Conservation (phyloP, 306 rosid genomes). For the Quercus agrifolia region DNA sequence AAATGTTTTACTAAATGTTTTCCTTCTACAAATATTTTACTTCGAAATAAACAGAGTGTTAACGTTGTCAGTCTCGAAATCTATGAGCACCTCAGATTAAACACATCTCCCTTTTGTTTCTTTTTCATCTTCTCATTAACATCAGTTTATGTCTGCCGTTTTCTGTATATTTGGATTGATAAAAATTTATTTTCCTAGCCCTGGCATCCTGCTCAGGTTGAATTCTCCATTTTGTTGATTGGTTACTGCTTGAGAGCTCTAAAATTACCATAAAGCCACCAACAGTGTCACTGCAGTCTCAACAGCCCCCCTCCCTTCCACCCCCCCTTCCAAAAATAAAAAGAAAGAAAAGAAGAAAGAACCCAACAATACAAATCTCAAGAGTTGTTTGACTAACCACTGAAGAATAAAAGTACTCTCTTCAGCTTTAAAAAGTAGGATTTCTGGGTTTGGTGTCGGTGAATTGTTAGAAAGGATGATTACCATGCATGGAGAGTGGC, state of each 20-base stretch:
- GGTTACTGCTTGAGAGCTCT: not conserved
- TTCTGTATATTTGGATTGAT: not conserved
- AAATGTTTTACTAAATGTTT: too few species aligned
- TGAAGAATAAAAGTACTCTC: not conserved
- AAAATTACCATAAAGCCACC: not conserved
- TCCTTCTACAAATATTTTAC: too few species aligned
- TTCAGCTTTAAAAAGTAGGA: not conserved
- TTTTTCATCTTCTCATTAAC: not conserved
- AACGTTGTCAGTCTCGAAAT: not conserved
- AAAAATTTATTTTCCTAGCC: not conserved
- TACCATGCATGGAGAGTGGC: not conserved
- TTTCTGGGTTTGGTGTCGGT: not conserved
- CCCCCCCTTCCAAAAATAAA: too few species aligned
- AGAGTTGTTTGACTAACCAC: not conserved
- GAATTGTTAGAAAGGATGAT: not conserved
- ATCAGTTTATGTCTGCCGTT: not conserved
- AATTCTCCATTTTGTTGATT: not conserved
- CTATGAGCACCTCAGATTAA: not conserved
- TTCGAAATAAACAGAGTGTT: too few species aligned
- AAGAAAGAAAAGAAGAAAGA: too few species aligned
- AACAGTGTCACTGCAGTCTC: not conserved
- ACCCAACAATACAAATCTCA: not conserved
- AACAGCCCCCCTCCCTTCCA: not conserved
- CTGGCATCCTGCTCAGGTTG: not conserved
- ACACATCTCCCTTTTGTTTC: not conserved